phyloP scores from a whole-genome alignment of 768 basidiomycete genomes.

The Auriculariales sp. region DNA sequence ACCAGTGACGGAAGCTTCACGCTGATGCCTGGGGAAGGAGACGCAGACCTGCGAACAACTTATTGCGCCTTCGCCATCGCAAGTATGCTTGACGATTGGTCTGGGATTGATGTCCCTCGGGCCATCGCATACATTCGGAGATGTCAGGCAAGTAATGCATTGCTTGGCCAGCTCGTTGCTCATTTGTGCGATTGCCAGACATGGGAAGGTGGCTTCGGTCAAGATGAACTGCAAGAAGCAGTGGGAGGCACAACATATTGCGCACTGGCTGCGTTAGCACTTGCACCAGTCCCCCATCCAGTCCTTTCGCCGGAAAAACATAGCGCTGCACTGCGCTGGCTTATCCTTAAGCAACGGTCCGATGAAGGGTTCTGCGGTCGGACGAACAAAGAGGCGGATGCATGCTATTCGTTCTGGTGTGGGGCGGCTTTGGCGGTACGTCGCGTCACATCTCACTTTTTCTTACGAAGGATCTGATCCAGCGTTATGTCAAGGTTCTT shows the following conservation, averaged over 20 bases:
- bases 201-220: conserved; percentile 88
- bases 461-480: neutral
- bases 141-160: conserved; percentile 45
- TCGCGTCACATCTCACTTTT: no score
- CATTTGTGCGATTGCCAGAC: conserved; percentile 36
- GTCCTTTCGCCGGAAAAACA: conserved; percentile 25
- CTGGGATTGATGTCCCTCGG: conserved; percentile 43
- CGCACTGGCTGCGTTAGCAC: conserved; percentile 59
- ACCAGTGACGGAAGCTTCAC: conserved; percentile 49
- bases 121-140: conserved; percentile 50
- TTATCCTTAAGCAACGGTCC: conserved; percentile 53
- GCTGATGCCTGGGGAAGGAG: conserved; percentile 14
- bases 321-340: conserved; percentile 55
- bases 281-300: conserved; percentile 24
- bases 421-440: conserved; percentile 64
- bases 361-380: conserved; percentile 73
- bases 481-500: conserved; percentile 42
- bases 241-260: conserved; percentile 94
- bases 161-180: neutral
- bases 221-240: conserved; percentile 67
- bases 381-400: conserved; percentile 76
- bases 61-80: conserved; percentile 83
- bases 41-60: conserved; percentile 68
- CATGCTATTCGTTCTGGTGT: conserved; percentile 97
- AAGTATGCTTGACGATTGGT: conserved; percentile 68